Percentiles rank a stretch among this genome's conserved stretches.
Evolutionary conservation across 73 alveolate species (phyloP).

Genomic region (Paramecium bursaria): DNA sequence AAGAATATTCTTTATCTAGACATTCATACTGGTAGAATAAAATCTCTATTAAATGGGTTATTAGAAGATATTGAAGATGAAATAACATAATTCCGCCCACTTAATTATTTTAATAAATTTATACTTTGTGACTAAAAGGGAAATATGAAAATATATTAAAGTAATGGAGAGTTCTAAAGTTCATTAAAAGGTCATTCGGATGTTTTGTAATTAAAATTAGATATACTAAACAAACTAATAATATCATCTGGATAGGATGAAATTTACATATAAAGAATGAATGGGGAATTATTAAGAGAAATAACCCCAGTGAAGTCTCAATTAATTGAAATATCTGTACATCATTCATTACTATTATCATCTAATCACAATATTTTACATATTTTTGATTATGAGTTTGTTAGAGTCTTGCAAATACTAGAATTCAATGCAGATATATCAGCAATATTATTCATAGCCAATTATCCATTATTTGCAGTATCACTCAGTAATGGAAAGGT

Average conservation of each 20-base stretch:
- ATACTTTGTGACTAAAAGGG: constrained; percentile 43
- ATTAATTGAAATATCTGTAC: constrained; percentile 62
- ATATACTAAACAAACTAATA: constrained; percentile 51
- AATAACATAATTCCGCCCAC: constrained; percentile 56
- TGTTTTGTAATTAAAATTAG: constrained; percentile 59
- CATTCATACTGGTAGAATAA: constrained; percentile 65
- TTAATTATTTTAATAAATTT: constrained; percentile 58
- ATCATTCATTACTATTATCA: constrained; percentile 61
- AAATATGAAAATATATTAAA: constrained; percentile 10
- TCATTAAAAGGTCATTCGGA: constrained; percentile 56
- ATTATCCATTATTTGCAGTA: constrained; percentile 34
- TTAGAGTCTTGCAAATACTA: constrained; percentile 30
- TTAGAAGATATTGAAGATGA: constrained; percentile 66
- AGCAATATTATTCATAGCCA: constrained; percentile 20
- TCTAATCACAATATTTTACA: constrained; percentile 39
- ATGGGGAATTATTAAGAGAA: constrained; percentile 53
- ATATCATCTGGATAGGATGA: constrained; percentile 61
- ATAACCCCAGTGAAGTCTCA: constrained; percentile 49
- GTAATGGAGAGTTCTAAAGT: constrained; percentile 51
- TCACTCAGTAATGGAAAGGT: constrained; percentile 11
- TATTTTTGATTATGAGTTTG: constrained; percentile 67
- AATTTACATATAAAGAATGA: constrained; percentile 11
- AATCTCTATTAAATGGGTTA: constrained; percentile 57
- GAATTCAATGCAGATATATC: constrained; percentile 57
- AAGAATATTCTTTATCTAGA: constrained; percentile 61